These are phyloP conservation scores for Lizanozyma gosingica DNA, from an alignment of 1,139 yeast genomes.

Conservation along the genomic window DNA sequence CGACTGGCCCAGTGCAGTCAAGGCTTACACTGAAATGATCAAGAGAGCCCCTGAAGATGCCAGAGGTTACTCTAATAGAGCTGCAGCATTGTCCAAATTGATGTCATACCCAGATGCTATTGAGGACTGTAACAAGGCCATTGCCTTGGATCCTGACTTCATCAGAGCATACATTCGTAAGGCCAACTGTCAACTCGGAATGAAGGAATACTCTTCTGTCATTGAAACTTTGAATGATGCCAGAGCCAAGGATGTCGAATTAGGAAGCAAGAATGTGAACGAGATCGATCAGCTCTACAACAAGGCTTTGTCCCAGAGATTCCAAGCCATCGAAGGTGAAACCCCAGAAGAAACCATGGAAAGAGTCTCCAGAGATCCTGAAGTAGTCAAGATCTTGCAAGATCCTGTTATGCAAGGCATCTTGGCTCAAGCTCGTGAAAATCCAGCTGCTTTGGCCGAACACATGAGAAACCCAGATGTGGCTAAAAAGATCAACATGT, in stretches of 20 bases:
- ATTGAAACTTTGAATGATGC: conserved; percentile 78
- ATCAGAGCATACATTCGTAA: conserved; percentile 95
- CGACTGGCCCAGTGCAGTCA: conserved; percentile 96
- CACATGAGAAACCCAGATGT: conserved; percentile 97
- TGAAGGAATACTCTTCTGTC: conserved; percentile 78
- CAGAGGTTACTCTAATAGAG: conserved; percentile 95
- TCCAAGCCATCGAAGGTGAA: conserved; percentile 77
- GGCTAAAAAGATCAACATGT: conserved; percentile 75
- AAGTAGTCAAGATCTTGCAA: conserved; percentile 79
- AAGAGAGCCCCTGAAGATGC: conserved; percentile 96
- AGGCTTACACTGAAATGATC: conserved; percentile 89
- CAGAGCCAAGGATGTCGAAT: conserved; percentile 60
- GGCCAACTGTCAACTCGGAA: conserved; percentile 89
- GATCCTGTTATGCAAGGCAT: conserved; percentile 98
- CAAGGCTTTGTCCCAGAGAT: conserved; percentile 74
- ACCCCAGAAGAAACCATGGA: conserved; percentile 93
- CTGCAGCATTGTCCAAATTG: conserved; percentile 90
- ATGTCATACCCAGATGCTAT: conserved; percentile 97
- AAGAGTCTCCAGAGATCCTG: conserved; percentile 89
- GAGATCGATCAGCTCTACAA: conserved; percentile 81
- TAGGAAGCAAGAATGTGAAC: conserved; percentile 48
- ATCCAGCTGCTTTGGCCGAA: conserved; percentile 95
- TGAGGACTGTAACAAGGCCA: conserved; percentile 84
- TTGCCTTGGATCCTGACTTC: conserved; percentile 77
- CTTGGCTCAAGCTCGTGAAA: conserved; percentile 85